Conservation (phyloP, 208 protist species). For the Tetramitus jugosus region DNA sequence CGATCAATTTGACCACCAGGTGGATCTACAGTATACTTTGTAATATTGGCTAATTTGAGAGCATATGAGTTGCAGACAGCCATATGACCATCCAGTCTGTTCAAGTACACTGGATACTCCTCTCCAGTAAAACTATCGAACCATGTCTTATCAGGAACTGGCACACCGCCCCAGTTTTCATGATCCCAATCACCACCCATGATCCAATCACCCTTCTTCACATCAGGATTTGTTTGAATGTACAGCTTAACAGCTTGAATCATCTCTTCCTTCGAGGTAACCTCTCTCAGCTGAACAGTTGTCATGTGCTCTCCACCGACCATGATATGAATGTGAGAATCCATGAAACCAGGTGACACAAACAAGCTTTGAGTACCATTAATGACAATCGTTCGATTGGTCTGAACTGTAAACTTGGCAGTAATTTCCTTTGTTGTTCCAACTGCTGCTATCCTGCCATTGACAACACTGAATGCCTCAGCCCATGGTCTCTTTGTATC, state of each 20-base stretch:
- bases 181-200: conserved; percentile 49
- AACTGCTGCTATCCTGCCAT: not conserved
- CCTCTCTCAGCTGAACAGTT: conserved; percentile 33
- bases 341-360: conserved; percentile 54
- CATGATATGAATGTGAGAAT: conserved; percentile 55
- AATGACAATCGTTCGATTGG: not conserved
- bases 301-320: conserved; percentile 33
- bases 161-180: conserved; percentile 32
- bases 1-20: conserved; percentile 40
- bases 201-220: conserved; percentile 49
- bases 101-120: conserved; percentile 46
- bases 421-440: not conserved
- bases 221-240: conserved; percentile 24
- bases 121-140: conserved; percentile 48
- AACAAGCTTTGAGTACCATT: conserved; percentile 34
- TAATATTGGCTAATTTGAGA: conserved; percentile 45
- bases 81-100: conserved; percentile 50
- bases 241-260: conserved; percentile 32
- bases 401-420: not conserved
- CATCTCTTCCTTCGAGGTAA: conserved; percentile 38
- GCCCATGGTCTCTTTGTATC: not conserved
- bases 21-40: conserved; percentile 37
- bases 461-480: not conserved
- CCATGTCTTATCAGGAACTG: conserved; percentile 44
- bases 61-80: conserved; percentile 50